These are phyloP conservation scores for Protea cynaroides DNA, from an alignment of 164 flowering plant genomes.

Conservation along the genomic window DNA sequence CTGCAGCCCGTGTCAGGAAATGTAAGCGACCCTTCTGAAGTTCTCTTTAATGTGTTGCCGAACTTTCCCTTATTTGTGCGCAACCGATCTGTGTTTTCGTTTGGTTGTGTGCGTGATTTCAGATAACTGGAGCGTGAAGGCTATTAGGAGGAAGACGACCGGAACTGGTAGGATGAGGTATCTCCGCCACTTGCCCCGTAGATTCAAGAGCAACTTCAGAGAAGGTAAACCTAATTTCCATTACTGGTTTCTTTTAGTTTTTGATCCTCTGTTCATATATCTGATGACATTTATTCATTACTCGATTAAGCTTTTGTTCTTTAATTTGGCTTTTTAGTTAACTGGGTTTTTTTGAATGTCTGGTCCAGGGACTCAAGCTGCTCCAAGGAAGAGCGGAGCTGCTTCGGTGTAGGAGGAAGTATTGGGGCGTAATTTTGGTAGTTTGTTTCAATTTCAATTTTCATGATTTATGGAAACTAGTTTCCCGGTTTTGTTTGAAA, in stretches of 20 bases:
- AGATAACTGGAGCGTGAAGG: conserved; percentile 39
- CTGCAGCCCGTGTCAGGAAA: conserved; percentile 67
- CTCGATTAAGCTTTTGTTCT: neutral
- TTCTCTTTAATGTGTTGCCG: neutral
- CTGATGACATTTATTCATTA: neutral
- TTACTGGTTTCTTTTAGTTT: neutral
- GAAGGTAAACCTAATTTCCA: conserved; percentile 17
- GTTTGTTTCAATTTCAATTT: conserved; percentile 1
- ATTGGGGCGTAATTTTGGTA: conserved; percentile 10
- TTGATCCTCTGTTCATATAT: neutral
- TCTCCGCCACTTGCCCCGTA: conserved; percentile 25
- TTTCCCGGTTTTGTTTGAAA: conserved; percentile 7
- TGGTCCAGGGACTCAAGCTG: conserved; percentile 45
- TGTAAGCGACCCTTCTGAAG: conserved; percentile 28
- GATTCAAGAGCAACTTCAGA: conserved; percentile 36
- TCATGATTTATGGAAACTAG: neutral
- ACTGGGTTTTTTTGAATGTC: neutral
- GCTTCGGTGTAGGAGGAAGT: conserved; percentile 19
- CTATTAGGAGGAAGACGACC: conserved; percentile 32
- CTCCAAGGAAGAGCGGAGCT: conserved; percentile 45
- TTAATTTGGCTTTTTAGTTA: neutral
- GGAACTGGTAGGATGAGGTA: conserved; percentile 35
- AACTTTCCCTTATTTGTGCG: neutral
- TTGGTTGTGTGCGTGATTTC: neutral
- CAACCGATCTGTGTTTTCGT: neutral